A percentile compares a stretch with the other conserved stretches of the same genome.
These are phyloP conservation scores for Neoboletus brunneissimus DNA, from an alignment of 768 basidiomycete genomes.

Conservation along the genomic window DNA sequence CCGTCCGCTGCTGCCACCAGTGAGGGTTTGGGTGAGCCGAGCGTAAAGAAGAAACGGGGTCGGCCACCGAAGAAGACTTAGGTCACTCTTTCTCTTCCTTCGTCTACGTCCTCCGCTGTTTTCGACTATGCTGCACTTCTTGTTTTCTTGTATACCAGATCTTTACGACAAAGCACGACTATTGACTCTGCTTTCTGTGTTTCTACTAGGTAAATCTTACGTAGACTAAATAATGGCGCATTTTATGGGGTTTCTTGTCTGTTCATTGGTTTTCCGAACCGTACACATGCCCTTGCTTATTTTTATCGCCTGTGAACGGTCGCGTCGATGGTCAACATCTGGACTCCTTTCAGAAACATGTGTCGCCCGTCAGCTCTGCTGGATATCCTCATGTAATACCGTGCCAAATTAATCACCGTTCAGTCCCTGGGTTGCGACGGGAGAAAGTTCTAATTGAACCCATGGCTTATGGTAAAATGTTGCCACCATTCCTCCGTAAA, in stretches of 20 bases:
- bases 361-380: conserved; percentile 23
- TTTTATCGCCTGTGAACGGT: conserved; percentile 34
- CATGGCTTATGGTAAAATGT: conserved; percentile 17
- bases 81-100: conserved; percentile 3
- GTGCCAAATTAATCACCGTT: conserved; percentile 37
- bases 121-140: conserved; percentile 31
- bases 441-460: conserved; percentile 21
- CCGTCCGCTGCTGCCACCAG: conserved; percentile 28
- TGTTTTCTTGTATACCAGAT: conserved; percentile 36
- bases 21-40: conserved; percentile 46
- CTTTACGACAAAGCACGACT: conserved; percentile 34
- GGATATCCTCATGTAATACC: conserved; percentile 33
- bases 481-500: conserved; percentile 21
- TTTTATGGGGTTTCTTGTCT: conserved; percentile 26
- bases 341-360: conserved; percentile 25
- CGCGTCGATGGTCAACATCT: conserved; percentile 10
- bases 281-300: conserved; percentile 28
- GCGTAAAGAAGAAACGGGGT: conserved; percentile 67
- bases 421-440: conserved; percentile 21
- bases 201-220: conserved; percentile 34
- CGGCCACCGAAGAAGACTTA: conserved; percentile 55
- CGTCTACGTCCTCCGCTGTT: conserved; percentile 13
- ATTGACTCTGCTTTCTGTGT: conserved; percentile 35
- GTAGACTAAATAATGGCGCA: conserved; percentile 36
- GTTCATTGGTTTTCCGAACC: conserved; percentile 7